Conservation (phyloP, 2,329 filamentous ascomycete genomes). For the Ilyonectria robusta region DNA sequence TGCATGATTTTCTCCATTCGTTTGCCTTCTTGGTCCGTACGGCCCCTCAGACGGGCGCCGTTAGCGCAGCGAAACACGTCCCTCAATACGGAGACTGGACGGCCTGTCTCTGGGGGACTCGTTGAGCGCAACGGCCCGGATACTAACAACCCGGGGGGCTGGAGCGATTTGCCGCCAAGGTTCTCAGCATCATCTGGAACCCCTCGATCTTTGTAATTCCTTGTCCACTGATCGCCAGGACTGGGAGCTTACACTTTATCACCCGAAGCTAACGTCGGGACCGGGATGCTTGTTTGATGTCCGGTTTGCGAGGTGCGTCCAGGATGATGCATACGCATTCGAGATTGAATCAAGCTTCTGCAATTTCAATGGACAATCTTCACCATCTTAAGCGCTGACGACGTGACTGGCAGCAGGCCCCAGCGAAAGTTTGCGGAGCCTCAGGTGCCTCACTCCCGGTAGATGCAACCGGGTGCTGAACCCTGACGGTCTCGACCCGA, state of each 20-base stretch:
- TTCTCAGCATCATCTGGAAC: conserved; percentile 40
- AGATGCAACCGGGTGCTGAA: not conserved
- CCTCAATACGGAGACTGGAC: not conserved
- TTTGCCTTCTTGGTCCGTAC: conserved; percentile 25
- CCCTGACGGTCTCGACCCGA: conserved; percentile 34
- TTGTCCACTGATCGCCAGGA: conserved; percentile 32
- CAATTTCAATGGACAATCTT: not conserved
- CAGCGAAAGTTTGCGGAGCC: conserved; percentile 11
- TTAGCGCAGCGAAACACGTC: conserved; percentile 23
- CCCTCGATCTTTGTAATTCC: conserved; percentile 38
- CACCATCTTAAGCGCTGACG: not conserved
- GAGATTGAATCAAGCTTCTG: not conserved
- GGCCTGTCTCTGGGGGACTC: not conserved
- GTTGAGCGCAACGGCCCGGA: not conserved
- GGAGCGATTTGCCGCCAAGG: conserved; percentile 30
- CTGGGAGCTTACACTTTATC: not conserved
- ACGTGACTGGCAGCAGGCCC: conserved; percentile 11
- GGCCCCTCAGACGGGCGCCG: conserved; percentile 28
- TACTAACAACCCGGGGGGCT: not conserved
- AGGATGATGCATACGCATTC: not conserved
- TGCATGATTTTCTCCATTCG: conserved; percentile 19
- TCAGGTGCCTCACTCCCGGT: conserved; percentile 10
- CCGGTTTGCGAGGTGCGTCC: not conserved
- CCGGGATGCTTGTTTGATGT: not conserved
- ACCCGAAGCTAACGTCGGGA: not conserved